Evolutionary conservation across 2,329 filamentous ascomycete genomes (phyloP), one percentile per base, ranked within the genome.

Genomic region (Metarhizium anisopliae): DNA sequence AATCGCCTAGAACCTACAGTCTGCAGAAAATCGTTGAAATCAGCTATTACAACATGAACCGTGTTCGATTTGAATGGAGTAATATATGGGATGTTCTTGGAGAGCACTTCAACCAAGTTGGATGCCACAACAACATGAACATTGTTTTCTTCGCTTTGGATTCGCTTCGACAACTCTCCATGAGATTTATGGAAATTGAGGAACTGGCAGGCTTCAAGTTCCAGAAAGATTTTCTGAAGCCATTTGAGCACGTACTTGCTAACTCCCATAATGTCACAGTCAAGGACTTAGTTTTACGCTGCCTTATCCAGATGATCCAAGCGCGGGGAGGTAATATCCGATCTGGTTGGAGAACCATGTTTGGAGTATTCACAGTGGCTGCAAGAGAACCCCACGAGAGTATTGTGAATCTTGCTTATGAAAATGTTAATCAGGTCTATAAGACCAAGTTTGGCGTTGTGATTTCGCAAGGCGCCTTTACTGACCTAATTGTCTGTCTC

Each of bases 161-260:
- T 73, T 96, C 93, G 3, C 74, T 99, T 49, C 84, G 95, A 45
- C 94, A 99, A 70, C 76, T 99, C 45, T 96, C 93, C 0, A 97
- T 99, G 92, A 87, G 92, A 18, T 99, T 99, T 68, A 89, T 99
- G 88, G 94, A 99, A 71, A 91, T 97, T 58, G 94, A 96, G 68
- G 94, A 99, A 70, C 74, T 99, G 62, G 90, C 94, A 1, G 94
- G 95, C 66, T 99, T 99, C 82, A 97, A 97, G 71, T 99, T 99
- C 67, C 94, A 99, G 66, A 99, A 99, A 70, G 93, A 99, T 68
- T 99, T 99, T 70, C 74, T 99, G 54, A 97, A 96, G 72, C 94
- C 95, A 0, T 99, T 99, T 64, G 93, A 99, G 74, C 90, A 97
- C 69, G 91, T 99, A 63, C 90, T 99, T 75, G 86, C 89, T 56